A percentile compares a stretch with the other conserved stretches of the same genome.
These are phyloP conservation scores for Vaccinium darrowii DNA, from an alignment of 148 eudicot genomes.

Conservation along the genomic window DNA sequence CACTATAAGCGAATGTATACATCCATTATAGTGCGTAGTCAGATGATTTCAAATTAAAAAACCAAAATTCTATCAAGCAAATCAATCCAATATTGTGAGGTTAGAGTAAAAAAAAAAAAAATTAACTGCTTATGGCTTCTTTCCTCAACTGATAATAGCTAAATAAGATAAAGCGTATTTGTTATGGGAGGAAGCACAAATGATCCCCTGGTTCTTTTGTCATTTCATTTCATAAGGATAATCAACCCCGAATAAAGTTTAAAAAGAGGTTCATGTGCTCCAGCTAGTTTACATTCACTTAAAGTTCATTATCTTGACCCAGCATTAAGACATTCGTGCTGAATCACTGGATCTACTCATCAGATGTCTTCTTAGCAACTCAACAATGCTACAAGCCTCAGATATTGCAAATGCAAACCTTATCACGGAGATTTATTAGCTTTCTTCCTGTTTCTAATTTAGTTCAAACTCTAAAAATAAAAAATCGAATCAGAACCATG, in stretches of 20 bases:
- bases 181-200: background rate
- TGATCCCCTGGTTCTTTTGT: background rate
- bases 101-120: background rate
- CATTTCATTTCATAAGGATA: slow-evolving; percentile 1
- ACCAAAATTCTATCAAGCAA: background rate
- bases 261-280: background rate
- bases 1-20: background rate
- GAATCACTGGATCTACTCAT: background rate
- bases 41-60: no score
- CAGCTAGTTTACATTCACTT: background rate
- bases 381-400: background rate
- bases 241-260: background rate
- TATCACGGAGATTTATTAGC: background rate
- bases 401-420: background rate
- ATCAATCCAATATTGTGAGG: background rate
- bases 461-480: background rate
- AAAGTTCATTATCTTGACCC: background rate
- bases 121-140: background rate
- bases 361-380: background rate
- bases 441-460: background rate
- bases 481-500: background rate
- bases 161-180: background rate
- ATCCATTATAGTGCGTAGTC: background rate
- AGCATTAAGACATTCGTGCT: background rate
- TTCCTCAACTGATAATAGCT: background rate